phyloP scores from a whole-genome alignment of 2,329 filamentous ascomycete genomes.

The Ascochyta koolunga region DNA sequence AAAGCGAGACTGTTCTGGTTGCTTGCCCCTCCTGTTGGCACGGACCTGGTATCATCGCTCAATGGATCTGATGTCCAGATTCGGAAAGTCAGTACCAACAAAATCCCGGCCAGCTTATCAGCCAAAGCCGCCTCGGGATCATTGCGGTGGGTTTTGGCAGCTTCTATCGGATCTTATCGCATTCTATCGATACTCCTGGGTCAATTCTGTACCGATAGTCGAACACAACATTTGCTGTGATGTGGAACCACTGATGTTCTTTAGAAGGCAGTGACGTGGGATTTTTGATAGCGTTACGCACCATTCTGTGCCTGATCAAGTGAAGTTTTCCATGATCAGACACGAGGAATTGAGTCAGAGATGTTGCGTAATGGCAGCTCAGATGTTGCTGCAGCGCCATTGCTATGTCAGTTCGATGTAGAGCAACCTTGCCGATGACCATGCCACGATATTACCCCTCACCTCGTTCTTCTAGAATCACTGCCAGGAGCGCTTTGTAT shows the following conservation, averaged over 20 bases:
- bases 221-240: neutral
- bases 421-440: neutral
- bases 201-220: neutral
- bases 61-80: constrained; percentile 40
- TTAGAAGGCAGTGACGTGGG: neutral
- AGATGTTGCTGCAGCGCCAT: neutral
- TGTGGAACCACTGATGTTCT: constrained; percentile 3
- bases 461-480: neutral
- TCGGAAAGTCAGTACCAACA: constrained; percentile 27
- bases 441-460: constrained; percentile 9
- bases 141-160: constrained; percentile 18
- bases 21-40: constrained; percentile 35
- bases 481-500: neutral
- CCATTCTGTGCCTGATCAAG: neutral
- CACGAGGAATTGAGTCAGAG: neutral
- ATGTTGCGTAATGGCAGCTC: constrained; percentile 5
- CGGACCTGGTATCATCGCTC: constrained; percentile 23
- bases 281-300: neutral
- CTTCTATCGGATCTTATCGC: constrained; percentile 26
- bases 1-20: constrained; percentile 30
- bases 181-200: constrained; percentile 7
- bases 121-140: constrained; percentile 20
- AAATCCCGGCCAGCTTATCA: constrained; percentile 25
- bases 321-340: neutral
- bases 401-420: neutral